Conservation (phyloP, 2,329 filamentous ascomycete species). For the Metarhizium sp. region DNA sequence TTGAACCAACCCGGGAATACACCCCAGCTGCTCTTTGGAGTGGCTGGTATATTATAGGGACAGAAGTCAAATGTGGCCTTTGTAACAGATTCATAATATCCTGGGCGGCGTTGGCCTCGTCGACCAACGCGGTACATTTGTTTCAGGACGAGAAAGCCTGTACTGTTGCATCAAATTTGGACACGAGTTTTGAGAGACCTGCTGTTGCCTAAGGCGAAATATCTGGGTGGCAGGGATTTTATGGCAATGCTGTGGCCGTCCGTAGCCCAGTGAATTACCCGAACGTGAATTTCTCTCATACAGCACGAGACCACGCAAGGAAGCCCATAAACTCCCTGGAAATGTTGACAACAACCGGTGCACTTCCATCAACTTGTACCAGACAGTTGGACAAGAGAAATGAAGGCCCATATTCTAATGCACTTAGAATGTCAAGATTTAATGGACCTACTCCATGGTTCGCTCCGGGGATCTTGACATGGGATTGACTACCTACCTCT, state of each 20-base stretch:
- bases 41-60: too few relatives aligned
- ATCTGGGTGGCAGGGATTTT: neutral
- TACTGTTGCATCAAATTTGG: conserved; percentile 4
- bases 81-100: too few relatives aligned
- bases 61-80: too few relatives aligned
- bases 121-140: neutral
- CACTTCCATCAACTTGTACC: neutral
- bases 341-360: neutral
- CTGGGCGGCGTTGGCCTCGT: too few relatives aligned
- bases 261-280: conserved; percentile 4
- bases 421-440: too few relatives aligned
- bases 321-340: too few relatives aligned
- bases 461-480: too few relatives aligned
- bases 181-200: conserved; percentile 4
- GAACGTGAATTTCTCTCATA: conserved; percentile 6
- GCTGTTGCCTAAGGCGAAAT: neutral
- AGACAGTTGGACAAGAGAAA: neutral
- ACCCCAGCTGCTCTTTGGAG: too few relatives aligned
- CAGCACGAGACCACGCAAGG: neutral
- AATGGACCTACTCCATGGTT: too few relatives aligned
- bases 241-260: conserved; percentile 3
- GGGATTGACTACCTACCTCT: too few relatives aligned
- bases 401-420: conserved; percentile 3
- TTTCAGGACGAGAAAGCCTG: conserved; percentile 7
- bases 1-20: too few relatives aligned